Evolutionary conservation across 768 basidiomycete species (phyloP).

Genomic region (Termitomyces sp.): DNA sequence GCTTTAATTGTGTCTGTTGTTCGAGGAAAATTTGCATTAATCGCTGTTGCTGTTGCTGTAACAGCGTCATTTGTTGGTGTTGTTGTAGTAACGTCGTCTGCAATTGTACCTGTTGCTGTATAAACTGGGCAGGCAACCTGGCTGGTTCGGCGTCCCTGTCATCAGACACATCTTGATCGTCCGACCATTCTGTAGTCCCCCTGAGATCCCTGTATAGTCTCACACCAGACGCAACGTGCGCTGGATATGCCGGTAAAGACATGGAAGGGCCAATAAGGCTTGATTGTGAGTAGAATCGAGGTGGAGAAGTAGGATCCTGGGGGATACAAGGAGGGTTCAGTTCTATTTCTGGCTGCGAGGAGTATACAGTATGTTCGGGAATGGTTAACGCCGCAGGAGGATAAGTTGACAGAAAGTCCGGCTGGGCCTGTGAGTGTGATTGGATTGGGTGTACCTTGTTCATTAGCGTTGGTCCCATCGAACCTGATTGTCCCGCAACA

Average conservation of each 20-base stretch:
- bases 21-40: neutral
- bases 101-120: neutral
- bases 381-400: neutral
- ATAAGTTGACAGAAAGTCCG: neutral
- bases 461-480: neutral
- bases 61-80: neutral
- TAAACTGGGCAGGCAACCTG: neutral
- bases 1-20: neutral
- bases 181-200: neutral
- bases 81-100: neutral
- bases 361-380: neutral
- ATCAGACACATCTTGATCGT: neutral
- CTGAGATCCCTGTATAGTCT: neutral
- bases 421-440: neutral
- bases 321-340: neutral
- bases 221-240: no score
- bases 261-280: neutral
- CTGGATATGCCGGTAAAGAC: neutral
- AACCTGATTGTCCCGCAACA: neutral
- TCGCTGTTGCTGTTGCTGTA: slow-evolving; percentile 1
- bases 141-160: neutral
- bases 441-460: neutral
- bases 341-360: neutral
- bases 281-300: neutral
- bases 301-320: neutral